A percentile compares a stretch with the other conserved stretches of the same genome.
These are phyloP conservation scores for Halophytophthora polymorphica DNA, from an alignment of 352 stramenopile species.

Conservation along the genomic window DNA sequence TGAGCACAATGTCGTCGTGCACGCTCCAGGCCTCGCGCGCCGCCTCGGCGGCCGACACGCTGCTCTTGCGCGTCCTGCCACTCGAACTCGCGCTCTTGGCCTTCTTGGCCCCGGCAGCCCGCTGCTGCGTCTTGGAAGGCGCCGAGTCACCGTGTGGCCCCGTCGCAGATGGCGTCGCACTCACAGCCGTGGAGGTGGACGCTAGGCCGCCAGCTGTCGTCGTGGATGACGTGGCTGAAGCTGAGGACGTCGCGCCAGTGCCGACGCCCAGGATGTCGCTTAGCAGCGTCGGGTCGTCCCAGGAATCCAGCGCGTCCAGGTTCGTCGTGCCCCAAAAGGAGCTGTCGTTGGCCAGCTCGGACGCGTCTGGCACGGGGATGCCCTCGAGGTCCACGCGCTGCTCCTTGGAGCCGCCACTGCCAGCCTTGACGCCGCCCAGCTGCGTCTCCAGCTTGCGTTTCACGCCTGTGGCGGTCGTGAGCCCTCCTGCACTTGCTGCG, in stretches of 20 bases:
- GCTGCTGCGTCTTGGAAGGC: conserved; percentile 15
- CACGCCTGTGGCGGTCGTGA: conserved; percentile 18
- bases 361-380: conserved; percentile 65
- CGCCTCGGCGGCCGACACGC: conserved; percentile 48
- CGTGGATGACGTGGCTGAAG: conserved; percentile 20
- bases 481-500: conserved; percentile 10
- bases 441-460: conserved; percentile 76
- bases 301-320: conserved; percentile 81
- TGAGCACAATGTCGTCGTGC: conserved; percentile 74
- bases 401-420: conserved; percentile 36
- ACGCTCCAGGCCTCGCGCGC: conserved; percentile 61
- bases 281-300: conserved; percentile 75
- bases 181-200: conserved; percentile 1
- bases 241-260: conserved; percentile 17
- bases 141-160: conserved; percentile 16
- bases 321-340: conserved; percentile 87
- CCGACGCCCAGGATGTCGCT: conserved; percentile 48
- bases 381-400: conserved; percentile 75
- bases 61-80: conserved; percentile 51
- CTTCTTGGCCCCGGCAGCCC: conserved; percentile 51
- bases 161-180: conserved; percentile 3
- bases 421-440: conserved; percentile 24
- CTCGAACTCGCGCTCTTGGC: conserved; percentile 31
- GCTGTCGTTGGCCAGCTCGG: conserved; percentile 81
- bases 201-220: conserved; percentile 15